These are phyloP conservation scores for Colletotrichum kahawae DNA, from an alignment of 2,329 filamentous ascomycete species.

Conservation along the genomic window DNA sequence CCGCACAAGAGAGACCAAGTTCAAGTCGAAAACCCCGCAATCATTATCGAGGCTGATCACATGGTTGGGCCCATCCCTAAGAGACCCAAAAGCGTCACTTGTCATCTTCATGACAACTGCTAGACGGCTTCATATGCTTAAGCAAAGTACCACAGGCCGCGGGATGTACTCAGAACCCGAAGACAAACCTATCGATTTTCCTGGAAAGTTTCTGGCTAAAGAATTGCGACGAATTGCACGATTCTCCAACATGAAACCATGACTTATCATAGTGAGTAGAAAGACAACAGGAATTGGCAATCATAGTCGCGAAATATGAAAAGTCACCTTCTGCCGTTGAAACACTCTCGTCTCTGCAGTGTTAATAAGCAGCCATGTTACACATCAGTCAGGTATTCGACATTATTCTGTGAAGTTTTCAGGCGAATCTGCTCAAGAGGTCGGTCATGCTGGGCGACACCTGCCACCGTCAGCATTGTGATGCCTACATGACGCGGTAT, in stretches of 20 bases:
- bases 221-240: not conserved
- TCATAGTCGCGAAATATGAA: fast-evolving
- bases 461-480: not conserved
- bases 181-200: not conserved
- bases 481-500: not conserved
- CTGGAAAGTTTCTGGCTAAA: not conserved
- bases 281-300: not conserved
- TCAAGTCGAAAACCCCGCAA: not conserved
- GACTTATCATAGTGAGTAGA: not conserved
- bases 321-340: not conserved
- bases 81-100: not conserved
- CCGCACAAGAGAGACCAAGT: not conserved
- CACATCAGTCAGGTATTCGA: not conserved
- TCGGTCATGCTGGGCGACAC: not conserved
- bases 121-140: not conserved
- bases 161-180: not conserved
- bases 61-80: not conserved
- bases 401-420: not conserved
- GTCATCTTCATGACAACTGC: too few relatives aligned
- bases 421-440: not conserved
- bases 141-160: not conserved
- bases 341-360: not conserved
- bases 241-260: not conserved
- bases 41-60: not conserved
- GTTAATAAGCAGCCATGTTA: not conserved